Base-by-base conservation (phyloP, 2,329 filamentous ascomycete species). In the Mollisia scopiformis region DNA sequence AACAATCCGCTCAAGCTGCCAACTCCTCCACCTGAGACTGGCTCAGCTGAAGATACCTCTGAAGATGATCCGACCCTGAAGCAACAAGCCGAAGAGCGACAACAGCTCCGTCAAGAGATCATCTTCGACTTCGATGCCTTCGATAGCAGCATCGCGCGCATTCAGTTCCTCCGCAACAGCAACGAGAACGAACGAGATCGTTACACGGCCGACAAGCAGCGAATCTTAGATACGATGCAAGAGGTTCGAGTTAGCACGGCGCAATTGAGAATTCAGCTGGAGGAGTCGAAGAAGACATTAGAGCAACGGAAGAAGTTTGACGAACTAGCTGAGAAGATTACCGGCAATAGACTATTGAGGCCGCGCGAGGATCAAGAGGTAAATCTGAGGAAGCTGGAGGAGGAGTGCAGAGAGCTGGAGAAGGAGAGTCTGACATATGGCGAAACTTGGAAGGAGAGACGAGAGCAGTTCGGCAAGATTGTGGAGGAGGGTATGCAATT, bases 401-500 rank as follows among this genome's bases (percentile, higher is more conserved):
- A 91, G 46, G 94, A 98, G 78, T 97, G 96, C 75, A 85, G 87
- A 41, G 92, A 96, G 73, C 80, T 98, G 62, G 89, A 96, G 78
- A 86, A 87, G 66, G 93, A 98, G 79, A 92, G 91, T 71, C 84
- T 86, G 71, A 88, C 90, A 37, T 96, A 96, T 74, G 89, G 87
- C 52, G 84, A 83, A 66, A 95, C 92, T 0, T 97, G 93, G 93
- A 81, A 85, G 43, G 93, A 96, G 76, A 84, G 94, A 39, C 82
- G 90, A 64, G 90, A 92, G 68, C 92, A 97, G 76, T 97, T 97
- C 75, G 91, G 89, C 60, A 84, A 87, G 58, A 93, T 98, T 70
- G 91, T 97, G 73, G 91, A 93, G 62, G 94, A 97, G 78, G 92
- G 92, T n/a, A 90, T 91, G 84, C 83, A 91, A 65, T 83, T 98